Conservation (phyloP, 2,329 filamentous ascomycete genomes). For the Scytalidium sp. region DNA sequence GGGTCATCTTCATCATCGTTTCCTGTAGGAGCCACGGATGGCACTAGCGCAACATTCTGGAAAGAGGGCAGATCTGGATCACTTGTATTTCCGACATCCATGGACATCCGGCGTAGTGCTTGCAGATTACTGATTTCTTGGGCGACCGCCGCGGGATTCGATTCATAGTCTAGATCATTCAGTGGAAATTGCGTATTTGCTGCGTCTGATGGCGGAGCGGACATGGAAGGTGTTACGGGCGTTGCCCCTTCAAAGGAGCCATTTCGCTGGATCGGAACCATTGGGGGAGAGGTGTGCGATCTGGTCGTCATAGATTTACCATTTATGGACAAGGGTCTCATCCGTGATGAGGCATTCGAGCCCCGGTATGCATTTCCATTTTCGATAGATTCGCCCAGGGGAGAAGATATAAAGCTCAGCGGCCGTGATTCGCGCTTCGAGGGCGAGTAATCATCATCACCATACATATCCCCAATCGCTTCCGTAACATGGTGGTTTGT, state of each 20-base stretch:
- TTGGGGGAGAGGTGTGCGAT: constrained; percentile 25
- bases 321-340: constrained; percentile 22
- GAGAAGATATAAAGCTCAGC: constrained; percentile 52
- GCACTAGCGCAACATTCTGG: constrained; percentile 60
- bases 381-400: constrained; percentile 38
- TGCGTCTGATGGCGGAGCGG: constrained; percentile 43
- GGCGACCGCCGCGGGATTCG: constrained; percentile 66
- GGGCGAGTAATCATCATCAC: constrained; percentile 49
- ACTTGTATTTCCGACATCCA: constrained; percentile 63
- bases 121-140: constrained; percentile 73
- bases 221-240: constrained; percentile 34
- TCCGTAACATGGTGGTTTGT: constrained; percentile 74
- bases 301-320: constrained; percentile 19
- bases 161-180: constrained; percentile 72
- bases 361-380: constrained; percentile 23
- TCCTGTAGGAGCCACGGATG: constrained; percentile 67
- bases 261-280: constrained; percentile 25
- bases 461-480: constrained; percentile 72
- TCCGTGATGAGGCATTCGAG: constrained; percentile 11
- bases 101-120: constrained; percentile 72
- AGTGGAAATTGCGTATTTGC: constrained; percentile 62
- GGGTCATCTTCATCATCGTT: constrained; percentile 84
- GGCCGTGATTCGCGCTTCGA: constrained; percentile 52
- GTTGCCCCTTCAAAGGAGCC: constrained; percentile 23
- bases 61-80: constrained; percentile 77